phyloP scores from a whole-genome alignment of 768 basidiomycete species.

The Daedaleopsis nitida region DNA sequence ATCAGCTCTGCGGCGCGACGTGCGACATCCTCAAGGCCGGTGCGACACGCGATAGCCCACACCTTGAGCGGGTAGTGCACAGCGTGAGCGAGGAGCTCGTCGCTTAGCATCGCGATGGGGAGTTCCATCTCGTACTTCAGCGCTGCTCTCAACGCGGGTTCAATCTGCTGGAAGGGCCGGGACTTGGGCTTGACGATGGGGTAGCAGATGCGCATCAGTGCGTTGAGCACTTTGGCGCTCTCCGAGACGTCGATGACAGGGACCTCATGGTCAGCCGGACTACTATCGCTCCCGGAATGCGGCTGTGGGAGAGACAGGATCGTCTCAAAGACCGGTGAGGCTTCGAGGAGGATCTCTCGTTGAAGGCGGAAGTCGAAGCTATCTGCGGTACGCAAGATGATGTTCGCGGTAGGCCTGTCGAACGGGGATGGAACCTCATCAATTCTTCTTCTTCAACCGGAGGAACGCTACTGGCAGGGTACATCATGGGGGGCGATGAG shows the following conservation, averaged over 20 bases:
- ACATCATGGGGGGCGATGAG: too few species aligned
- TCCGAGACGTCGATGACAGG: conserved; percentile 13
- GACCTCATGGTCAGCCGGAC: not conserved
- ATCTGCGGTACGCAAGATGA: conserved; percentile 59
- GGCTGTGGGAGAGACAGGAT: conserved; percentile 44
- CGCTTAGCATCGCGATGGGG: not conserved
- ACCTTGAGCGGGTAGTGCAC: not conserved
- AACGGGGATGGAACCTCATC: conserved; percentile 11
- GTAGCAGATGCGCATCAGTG: conserved; percentile 32
- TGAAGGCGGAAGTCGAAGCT: conserved; percentile 50
- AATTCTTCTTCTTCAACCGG: not conserved
- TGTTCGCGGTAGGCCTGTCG: conserved; percentile 34
- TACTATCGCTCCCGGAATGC: not conserved
- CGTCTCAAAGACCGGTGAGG: conserved; percentile 59
- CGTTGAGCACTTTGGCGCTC: conserved; percentile 10
- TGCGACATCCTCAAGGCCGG: conserved; percentile 1
- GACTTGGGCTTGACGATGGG: conserved; percentile 30
- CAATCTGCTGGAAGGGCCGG: not conserved
- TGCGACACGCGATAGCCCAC: conserved; percentile 7
- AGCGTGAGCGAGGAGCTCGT: not conserved
- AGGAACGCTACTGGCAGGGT: not conserved
- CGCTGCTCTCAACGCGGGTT: conserved; percentile 22
- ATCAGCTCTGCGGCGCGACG: not conserved
- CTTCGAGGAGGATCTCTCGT: conserved; percentile 53
- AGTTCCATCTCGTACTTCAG: conserved; percentile 24